phyloP scores from a whole-genome alignment of 768 basidiomycete genomes.

The Myochromella boudieri region DNA sequence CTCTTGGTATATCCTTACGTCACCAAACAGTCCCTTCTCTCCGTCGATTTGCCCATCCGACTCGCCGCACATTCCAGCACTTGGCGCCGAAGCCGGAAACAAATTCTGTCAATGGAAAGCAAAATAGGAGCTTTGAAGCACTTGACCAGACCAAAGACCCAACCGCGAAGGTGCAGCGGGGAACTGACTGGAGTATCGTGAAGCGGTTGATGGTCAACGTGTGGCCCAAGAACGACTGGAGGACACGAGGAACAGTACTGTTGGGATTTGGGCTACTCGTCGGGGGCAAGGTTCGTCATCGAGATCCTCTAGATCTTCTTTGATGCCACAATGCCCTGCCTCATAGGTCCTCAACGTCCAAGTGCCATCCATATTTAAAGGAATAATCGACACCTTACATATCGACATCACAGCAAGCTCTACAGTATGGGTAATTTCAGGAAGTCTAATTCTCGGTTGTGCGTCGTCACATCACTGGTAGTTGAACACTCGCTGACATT shows the following conservation, averaged over 20 bases:
- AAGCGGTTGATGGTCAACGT: constrained; percentile 83
- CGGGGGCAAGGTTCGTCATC: constrained; percentile 70
- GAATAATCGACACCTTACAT: constrained; percentile 87
- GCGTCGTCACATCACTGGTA: constrained; percentile 29
- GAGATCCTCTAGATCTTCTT: constrained; percentile 3
- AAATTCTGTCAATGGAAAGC: constrained; percentile 10
- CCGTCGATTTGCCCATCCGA: not conserved
- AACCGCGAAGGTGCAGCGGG: constrained; percentile 52
- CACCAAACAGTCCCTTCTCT: not conserved
- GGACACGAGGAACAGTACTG: constrained; percentile 77
- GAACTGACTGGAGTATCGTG: constrained; percentile 85
- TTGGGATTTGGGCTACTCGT: constrained; percentile 80
- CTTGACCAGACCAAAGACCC: constrained; percentile 18
- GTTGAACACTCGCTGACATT: constrained; percentile 5
- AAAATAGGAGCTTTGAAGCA: constrained; percentile 1
- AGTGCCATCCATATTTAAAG: constrained; percentile 96
- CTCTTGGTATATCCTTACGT: not conserved
- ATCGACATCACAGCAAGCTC: constrained; percentile 69
- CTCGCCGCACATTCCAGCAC: constrained; percentile 15
- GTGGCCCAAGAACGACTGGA: constrained; percentile 89
- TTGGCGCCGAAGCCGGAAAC: constrained; percentile 18
- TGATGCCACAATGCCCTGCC: not conserved
- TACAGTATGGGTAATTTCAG: constrained; percentile 90
- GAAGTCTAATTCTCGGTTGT: constrained; percentile 92
- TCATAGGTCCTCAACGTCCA: constrained; percentile 95